Percentiles rank a stretch among this genome's conserved stretches.
phyloP scores from a whole-genome alignment of 202 grass and related monocot species.

The Panicum virgatum region DNA sequence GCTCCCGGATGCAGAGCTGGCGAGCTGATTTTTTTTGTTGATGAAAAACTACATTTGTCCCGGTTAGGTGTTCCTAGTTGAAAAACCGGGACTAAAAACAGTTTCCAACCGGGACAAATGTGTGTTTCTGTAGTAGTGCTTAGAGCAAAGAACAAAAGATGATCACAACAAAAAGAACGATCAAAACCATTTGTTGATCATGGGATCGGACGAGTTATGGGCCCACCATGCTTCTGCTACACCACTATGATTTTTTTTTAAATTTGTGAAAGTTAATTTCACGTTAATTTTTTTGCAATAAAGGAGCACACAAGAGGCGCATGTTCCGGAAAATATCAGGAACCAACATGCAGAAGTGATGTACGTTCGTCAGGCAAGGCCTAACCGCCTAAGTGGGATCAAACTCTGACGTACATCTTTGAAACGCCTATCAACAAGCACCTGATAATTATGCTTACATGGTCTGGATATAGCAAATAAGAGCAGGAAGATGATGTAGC shows the following conservation, averaged over 20 bases:
- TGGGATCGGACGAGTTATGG: constrained; percentile 70
- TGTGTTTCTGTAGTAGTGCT: too few species aligned
- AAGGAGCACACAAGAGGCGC: too few species aligned
- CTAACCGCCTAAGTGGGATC: background rate
- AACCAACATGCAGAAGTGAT: background rate
- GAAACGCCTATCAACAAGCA: background rate
- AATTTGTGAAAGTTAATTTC: background rate
- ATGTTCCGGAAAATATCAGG: background rate
- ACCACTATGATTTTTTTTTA: constrained; percentile 54
- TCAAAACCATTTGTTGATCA: constrained; percentile 67
- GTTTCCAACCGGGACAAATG: too few species aligned
- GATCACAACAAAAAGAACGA: background rate
- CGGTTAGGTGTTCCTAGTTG: too few species aligned
- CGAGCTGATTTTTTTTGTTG: too few species aligned
- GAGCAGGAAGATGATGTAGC: background rate
- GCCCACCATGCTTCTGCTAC: constrained; percentile 65
- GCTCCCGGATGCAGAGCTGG: too few species aligned
- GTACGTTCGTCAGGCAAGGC: too few species aligned
- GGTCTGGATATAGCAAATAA: background rate
- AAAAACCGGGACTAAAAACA: too few species aligned
- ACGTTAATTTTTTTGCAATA: too few species aligned
- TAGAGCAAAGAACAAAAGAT: background rate
- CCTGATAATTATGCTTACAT: background rate
- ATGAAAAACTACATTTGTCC: too few species aligned
- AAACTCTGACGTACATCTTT: background rate